These are phyloP conservation scores for Pseudocercospora musae DNA, from an alignment of 2,329 filamentous ascomycete species.

Conservation along the genomic window DNA sequence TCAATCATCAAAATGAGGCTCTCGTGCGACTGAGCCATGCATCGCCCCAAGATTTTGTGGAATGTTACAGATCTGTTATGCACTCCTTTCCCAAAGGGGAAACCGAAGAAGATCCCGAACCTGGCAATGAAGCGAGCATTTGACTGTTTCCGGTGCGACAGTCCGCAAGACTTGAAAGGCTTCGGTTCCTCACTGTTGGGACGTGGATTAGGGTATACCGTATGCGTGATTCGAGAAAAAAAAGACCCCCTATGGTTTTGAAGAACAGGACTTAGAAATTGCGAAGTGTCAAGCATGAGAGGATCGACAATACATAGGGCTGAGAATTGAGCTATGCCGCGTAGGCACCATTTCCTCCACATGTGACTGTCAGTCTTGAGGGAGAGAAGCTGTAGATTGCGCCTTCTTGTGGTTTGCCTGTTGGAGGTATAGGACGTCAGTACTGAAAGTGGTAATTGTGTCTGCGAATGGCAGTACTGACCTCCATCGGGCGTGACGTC, in stretches of 20 bases:
- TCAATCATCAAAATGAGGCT: background rate
- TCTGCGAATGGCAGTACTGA: constrained; percentile 23
- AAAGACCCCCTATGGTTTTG: background rate
- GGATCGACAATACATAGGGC: background rate
- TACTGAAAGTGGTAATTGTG: background rate
- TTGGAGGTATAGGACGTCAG: constrained; percentile 3
- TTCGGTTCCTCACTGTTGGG: background rate
- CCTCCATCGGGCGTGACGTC: constrained; percentile 60
- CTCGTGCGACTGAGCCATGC: background rate
- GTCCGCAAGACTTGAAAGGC: background rate
- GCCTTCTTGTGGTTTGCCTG: constrained; percentile 31
- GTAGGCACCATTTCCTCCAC: constrained; percentile 32
- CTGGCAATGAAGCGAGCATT: too few relatives aligned
- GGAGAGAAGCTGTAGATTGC: constrained; percentile 32
- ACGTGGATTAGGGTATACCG: background rate
- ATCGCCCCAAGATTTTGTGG: background rate
- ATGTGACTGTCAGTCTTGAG: constrained; percentile 27
- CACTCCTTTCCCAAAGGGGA: constrained; percentile 2
- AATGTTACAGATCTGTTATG: constrained; percentile 3
- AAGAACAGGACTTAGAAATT: too few relatives aligned
- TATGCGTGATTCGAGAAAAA: background rate
- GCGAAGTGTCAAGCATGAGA: background rate
- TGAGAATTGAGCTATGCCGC: constrained; percentile 4
- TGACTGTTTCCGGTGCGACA: constrained; percentile 1
- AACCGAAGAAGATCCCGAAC: background rate